These are phyloP conservation scores for Sugiyamaella pinicola DNA, from an alignment of 1,139 yeast genomes.

Conservation along the genomic window DNA sequence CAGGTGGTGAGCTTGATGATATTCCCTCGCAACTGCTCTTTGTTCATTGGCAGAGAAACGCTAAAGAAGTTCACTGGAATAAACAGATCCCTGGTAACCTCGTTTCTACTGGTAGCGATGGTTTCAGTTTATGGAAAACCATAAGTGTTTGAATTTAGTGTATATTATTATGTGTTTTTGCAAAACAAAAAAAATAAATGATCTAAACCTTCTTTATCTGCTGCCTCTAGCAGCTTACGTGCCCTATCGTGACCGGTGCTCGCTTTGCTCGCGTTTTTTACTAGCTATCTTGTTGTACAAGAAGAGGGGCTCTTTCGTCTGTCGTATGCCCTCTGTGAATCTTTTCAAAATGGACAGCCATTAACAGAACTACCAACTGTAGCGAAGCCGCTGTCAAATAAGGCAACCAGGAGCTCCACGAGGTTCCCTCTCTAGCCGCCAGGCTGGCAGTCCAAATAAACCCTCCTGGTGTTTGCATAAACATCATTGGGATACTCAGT, in stretches of 20 bases:
- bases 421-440: conserved; percentile 70
- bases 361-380: conserved; percentile 56
- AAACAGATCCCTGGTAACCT: conserved; percentile 94
- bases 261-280: too few relatives aligned
- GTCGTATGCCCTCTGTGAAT: conserved; percentile 16
- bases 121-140: conserved; percentile 93
- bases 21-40: conserved; percentile 95
- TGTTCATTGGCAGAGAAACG: conserved; percentile 98
- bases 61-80: conserved; percentile 98
- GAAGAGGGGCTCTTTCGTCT: conserved; percentile 20
- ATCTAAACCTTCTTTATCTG: background rate
- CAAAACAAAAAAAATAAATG: too few relatives aligned
- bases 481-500: conserved; percentile 78
- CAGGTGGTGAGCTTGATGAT: conserved; percentile 69
- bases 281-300: conserved; percentile 3
- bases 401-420: conserved; percentile 88
- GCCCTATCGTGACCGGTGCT: too few relatives aligned
- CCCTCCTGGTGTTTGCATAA: conserved; percentile 90
- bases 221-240: background rate
- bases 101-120: conserved; percentile 94
- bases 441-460: conserved; percentile 72
- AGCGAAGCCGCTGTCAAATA: conserved; percentile 70
- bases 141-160: conserved; percentile 67
- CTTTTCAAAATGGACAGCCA: conserved; percentile 54
- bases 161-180: background rate